Evolutionary conservation across 208 protist genomes (phyloP), one percentile per base, ranked within the genome.

Genomic region (Blastocrithidia nonstop): DNA sequence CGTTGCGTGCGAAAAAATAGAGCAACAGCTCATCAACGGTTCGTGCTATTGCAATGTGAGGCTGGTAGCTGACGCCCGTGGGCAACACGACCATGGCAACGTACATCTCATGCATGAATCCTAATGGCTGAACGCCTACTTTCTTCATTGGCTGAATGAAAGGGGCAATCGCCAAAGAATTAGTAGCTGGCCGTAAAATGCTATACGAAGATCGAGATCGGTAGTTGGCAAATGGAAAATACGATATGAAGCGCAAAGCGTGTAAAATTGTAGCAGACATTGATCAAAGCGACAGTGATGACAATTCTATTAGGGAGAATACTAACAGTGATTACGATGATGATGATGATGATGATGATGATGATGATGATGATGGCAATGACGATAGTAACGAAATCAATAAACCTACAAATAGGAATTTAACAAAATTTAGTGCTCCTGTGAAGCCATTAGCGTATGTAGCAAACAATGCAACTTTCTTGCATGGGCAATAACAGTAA

Each of bases 91-190:
- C 69, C 32, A 45, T 67, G 43, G 70, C 69, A 22, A 76, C 64
- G 4, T 90, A 87, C 52, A 66, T 75, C 23, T 76, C 64, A 9
- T 85, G 73, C 66, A 82, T 91, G 71, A 86, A 70, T 47, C 82
- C 77, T 6, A 74, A 79, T 41, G 82, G 76, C 19, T 91, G 82
- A 77, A 70, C 77, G 11, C 82, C 82, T 15, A 76, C 77, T 3
- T 91, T 91, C 45, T 57, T 91, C n/a, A 55, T 91, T 1, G 66
- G 71, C 33, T 91, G 73, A 71, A 66, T 91, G 52, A 84, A 88
- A 66, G 68, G 59, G 9, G 74, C 69, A 43, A 81, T 88, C 40
- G 76, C 58, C 6, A 87, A 87, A 50, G 82, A 91, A 57, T 48
- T 91, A 21, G 50, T 62, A 42, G 45, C 54, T 24, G 60, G 61